Percentiles rank a stretch among this genome's conserved stretches.
Conservation (phyloP, 2,329 filamentous ascomycete species). For the Microdochium nivale region DNA sequence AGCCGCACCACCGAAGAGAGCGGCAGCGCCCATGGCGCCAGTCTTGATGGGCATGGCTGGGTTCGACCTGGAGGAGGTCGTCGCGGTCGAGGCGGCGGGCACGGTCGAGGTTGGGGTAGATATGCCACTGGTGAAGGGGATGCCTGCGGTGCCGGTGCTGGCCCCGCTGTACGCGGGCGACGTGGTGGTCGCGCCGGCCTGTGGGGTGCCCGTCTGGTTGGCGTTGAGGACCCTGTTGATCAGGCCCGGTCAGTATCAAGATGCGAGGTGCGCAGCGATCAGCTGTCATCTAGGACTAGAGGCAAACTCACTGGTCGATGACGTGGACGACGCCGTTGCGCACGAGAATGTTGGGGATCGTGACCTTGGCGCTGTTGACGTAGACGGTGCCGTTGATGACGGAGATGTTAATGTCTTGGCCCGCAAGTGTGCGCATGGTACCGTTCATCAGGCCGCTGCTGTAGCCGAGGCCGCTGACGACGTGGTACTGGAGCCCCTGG, state of each 20-base stretch:
- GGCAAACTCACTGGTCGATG: slow-evolving; percentile 40
- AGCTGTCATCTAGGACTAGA: no score
- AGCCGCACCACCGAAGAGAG: slow-evolving; percentile 34
- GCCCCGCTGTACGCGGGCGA: slow-evolving; percentile 46
- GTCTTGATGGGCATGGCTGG: slow-evolving; percentile 20
- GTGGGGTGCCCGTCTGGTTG: slow-evolving; percentile 33
- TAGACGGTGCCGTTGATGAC: slow-evolving; percentile 31
- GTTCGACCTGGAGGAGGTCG: slow-evolving; percentile 21
- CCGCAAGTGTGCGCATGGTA: slow-evolving; percentile 23
- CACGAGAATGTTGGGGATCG: slow-evolving; percentile 37
- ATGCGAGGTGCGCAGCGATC: not conserved
- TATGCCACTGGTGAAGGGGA: slow-evolving; percentile 48
- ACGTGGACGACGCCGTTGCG: slow-evolving; percentile 50
- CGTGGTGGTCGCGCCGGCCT: slow-evolving; percentile 32
- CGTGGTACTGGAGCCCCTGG: slow-evolving; percentile 54
- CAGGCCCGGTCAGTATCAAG: not conserved
- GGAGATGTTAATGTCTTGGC: slow-evolving; percentile 36
- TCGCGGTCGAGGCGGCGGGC: slow-evolving; percentile 23
- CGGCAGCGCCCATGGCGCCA: slow-evolving; percentile 30
- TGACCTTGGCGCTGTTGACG: slow-evolving; percentile 41
- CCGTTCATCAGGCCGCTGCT: slow-evolving; percentile 24
- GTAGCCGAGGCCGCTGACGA: slow-evolving; percentile 49
- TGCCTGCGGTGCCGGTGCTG: slow-evolving; percentile 30
- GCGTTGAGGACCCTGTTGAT: slow-evolving; percentile 46
- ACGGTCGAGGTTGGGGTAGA: slow-evolving; percentile 30